Evolutionary conservation across 331 rosid genomes (phyloP).

Genomic region (Cydonia oblonga): DNA sequence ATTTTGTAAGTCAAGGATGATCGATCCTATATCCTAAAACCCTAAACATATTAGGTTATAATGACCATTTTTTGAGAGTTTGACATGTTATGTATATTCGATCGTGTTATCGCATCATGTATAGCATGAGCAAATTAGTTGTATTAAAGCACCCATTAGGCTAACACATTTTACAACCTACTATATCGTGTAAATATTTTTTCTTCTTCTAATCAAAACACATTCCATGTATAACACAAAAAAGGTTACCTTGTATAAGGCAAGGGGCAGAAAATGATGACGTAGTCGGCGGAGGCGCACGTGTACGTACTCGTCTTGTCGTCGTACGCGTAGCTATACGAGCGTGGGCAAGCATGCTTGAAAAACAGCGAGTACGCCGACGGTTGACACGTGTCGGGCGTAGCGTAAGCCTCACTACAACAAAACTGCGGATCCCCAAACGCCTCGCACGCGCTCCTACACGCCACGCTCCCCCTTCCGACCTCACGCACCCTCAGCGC

Average conservation of each 20-base stretch:
- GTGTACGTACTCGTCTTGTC: slow-evolving; percentile 88
- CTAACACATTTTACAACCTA: background rate
- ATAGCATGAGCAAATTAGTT: no score
- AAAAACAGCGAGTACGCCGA: slow-evolving; percentile 48
- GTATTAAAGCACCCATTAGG: background rate
- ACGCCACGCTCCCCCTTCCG: slow-evolving; percentile 42
- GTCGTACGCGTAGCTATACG: slow-evolving; percentile 97
- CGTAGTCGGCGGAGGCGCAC: slow-evolving; percentile 70
- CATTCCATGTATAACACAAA: background rate
- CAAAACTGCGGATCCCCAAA: slow-evolving; percentile 74
- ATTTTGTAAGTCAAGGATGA: no score
- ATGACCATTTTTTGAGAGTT: background rate
- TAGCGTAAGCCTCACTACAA: slow-evolving; percentile 63
- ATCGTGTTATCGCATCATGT: accelerated
- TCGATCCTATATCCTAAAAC: background rate
- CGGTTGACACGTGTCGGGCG: slow-evolving; percentile 84
- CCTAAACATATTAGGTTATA: background rate
- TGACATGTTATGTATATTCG: no score
- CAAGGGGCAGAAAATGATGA: slow-evolving; percentile 67
- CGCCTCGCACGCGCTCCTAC: slow-evolving; percentile 96
- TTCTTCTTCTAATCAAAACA: no score
- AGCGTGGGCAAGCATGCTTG: slow-evolving; percentile 86
- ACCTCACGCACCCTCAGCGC: slow-evolving; percentile 38
- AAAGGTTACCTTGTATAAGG: slow-evolving; percentile 69
- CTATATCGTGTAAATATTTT: no score